Evolutionary conservation across 2,329 filamentous ascomycete species (phyloP), one percentile per base, ranked within the genome.

Genomic region (Hymenotorrendiella dingleyae): DNA sequence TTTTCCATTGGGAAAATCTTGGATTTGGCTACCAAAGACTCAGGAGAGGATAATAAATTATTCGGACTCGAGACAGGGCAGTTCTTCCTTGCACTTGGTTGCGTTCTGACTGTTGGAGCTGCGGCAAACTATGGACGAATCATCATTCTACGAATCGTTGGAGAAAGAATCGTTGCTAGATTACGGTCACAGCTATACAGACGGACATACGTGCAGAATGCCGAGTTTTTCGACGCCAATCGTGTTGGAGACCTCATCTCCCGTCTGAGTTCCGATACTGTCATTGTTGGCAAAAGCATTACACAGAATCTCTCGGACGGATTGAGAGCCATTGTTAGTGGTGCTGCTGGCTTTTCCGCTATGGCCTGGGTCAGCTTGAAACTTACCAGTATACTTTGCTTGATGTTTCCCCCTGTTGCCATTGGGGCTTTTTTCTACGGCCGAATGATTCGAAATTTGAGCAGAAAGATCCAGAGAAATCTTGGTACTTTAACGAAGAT

Each of bases 161-260:
- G 93, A 50, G 93, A 98, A 66, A 78, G 93, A 30, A 93, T 98
- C 45, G 93, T 98, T 41, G 84, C 91, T 9, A 80, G 91, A 54
- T 73, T 98, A 42, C 80, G 93, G 47, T 91, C 90, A 12, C 85
- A 88, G 60, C 78, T 98, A 4, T 98, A 94, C 68, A 80, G 88
- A 52, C 80, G 85, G 51, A 98, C 93, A 0, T 94, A 94, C 56
- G 76, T 93, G n/a, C 93, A 98, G 64, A 93, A 98, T 64, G 93
- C 93, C 45, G 93, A 97, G 60, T 98, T 98, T 69, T 98, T 98
- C 60, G 93, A 98, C 62, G 93, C 93, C 28, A 98, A 98, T 67
- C 79, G 93, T 20, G 90, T 96, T 20, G 93, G 93, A 62, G 93
- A 98, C 62, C 70, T 98, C 55, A 96, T 98, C 59, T 97, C 91